Evolutionary conservation across 257 asterid genomes (phyloP).

Genomic region (Jacaranda copaia): DNA sequence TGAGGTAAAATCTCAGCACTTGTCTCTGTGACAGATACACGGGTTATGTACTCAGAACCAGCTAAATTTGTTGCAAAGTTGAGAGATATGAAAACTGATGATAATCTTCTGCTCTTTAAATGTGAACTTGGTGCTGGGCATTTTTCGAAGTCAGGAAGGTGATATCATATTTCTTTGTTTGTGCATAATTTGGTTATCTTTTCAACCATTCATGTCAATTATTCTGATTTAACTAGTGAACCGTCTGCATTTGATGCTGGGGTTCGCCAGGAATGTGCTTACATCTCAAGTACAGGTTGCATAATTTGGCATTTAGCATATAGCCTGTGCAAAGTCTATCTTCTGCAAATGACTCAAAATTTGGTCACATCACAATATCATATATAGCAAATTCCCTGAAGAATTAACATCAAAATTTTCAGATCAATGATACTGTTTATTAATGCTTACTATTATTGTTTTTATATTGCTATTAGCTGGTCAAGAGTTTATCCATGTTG

Average conservation of each 20-base stretch:
- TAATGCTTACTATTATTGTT: background rate
- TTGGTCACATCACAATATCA: background rate
- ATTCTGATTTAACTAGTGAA: background rate
- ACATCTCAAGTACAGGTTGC: background rate
- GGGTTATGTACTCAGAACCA: constrained; percentile 91
- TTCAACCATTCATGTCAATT: background rate
- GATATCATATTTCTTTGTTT: constrained; percentile 15
- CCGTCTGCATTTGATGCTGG: background rate
- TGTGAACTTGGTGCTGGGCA: constrained; percentile 97
- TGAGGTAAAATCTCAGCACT: constrained; percentile 20
- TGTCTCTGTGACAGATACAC: constrained; percentile 63
- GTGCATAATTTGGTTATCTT: constrained; percentile 12
- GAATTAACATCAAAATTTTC: background rate
- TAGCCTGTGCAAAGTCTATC: background rate
- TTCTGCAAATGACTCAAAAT: background rate
- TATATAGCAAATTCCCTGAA: background rate
- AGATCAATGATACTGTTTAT: background rate
- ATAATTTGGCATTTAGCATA: background rate
- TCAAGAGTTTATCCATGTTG: background rate
- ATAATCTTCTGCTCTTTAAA: constrained; percentile 74
- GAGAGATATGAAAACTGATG: constrained; percentile 85
- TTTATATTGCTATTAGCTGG: background rate
- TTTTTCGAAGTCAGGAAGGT: constrained; percentile 98
- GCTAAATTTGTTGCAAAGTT: constrained; percentile 93
- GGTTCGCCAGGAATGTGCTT: background rate